Evolutionary conservation across 225 moss, liverwort and hornwort genomes (phyloP).

Genomic region (Sphagnum contortum): DNA sequence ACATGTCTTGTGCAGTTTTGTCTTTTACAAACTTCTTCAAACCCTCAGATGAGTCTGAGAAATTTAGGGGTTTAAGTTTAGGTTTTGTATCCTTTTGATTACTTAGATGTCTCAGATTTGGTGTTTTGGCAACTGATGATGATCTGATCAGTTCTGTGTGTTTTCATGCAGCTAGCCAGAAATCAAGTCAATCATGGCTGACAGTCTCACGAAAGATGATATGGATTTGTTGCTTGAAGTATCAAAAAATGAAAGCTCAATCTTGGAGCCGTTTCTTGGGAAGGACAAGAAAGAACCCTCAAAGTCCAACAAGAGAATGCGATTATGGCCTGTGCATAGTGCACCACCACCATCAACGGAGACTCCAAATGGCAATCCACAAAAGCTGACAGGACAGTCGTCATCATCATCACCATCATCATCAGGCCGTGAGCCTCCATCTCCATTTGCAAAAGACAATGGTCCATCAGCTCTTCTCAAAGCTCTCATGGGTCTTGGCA

Average conservation of each 20-base stretch:
- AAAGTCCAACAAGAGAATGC: background rate
- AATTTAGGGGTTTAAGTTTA: too few species aligned
- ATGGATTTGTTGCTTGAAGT: background rate
- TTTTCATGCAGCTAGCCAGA: too few species aligned
- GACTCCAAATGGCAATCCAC: conserved; percentile 1
- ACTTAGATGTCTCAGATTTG: too few species aligned
- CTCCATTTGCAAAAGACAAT: background rate
- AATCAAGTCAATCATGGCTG: too few species aligned
- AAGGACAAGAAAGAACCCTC: background rate
- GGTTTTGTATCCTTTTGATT: too few species aligned
- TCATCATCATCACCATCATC: conserved; percentile 14
- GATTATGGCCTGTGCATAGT: conserved; percentile 22
- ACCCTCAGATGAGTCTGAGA: too few species aligned
- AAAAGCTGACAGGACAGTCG: conserved; percentile 8
- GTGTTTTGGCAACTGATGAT: too few species aligned
- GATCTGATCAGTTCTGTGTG: too few species aligned
- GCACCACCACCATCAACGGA: conserved; percentile 16
- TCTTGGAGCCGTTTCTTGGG: conserved; percentile 2
- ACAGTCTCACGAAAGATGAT: too few species aligned
- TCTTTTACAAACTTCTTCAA: too few species aligned
- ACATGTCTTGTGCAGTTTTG: too few species aligned
- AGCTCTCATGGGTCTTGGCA: conserved; percentile 20
- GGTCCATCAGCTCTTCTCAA: conserved; percentile 19
- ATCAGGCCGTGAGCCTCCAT: conserved; percentile 9
- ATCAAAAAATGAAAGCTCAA: background rate